Base-by-base conservation (phyloP, 768 basidiomycete genomes). In the Russula compacta region DNA sequence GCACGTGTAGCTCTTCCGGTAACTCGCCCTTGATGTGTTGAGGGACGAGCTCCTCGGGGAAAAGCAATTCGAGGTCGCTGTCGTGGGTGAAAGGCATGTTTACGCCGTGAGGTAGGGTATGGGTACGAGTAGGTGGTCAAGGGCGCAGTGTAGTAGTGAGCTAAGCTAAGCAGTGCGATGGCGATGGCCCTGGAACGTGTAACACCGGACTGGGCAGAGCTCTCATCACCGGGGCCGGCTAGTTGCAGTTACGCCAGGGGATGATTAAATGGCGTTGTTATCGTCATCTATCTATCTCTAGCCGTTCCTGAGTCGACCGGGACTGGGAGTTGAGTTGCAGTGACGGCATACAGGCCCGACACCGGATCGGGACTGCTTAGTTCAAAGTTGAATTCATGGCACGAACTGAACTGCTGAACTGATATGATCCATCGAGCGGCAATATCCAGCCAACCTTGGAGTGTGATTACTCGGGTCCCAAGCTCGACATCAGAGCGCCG, bases 41-140 rank as follows among this genome's bases (percentile, higher is more conserved):
- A 0, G 92, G 84, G 67, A 95, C 87, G 72, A 89, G 77, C 55
- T 81, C 80, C 36, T 83, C 74, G 33, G 86, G 75, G 74, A 95
- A 95, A 65, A 91, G 77, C 54, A 95, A 82, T 69, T 93, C 86
- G 67, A 94, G 85, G 52, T 74, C 69, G 43, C 76, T 66, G 72
- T 91, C 85, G 43, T 84, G 78, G 4, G 83, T 85, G 75, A 85
- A 79, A 55, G 75, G 64, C 75, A 75, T 75, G 1, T 6, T 17
- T 2, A 11, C 8, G 4, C 19, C 12, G 1, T 14, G 44, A 61
- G 53, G 29, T 33, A 5, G 6, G 47, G 36, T 33, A 8, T 6
- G 47, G 32, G 7, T 24, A 10, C 5, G 8, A 32, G 24, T 15
- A 4, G 17, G 38, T 1, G 24, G 19, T 1, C 2, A 7, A 43